Conservation (phyloP, 2,329 filamentous ascomycete genomes). For the Aspergillus ruber region DNA sequence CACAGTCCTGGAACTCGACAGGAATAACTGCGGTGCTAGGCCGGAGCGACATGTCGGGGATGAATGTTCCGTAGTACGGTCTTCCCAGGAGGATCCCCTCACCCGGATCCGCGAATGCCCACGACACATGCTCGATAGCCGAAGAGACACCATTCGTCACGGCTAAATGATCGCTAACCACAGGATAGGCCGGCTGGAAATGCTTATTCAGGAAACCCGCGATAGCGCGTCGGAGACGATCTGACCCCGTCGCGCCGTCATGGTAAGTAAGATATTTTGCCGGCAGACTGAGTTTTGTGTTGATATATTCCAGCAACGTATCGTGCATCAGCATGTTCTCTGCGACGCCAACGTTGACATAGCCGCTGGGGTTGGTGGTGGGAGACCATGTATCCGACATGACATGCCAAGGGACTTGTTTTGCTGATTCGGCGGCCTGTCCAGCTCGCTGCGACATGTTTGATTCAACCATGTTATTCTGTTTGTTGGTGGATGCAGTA, state of each 20-base stretch:
- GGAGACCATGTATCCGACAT: constrained; percentile 42
- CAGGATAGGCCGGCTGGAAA: constrained; percentile 19
- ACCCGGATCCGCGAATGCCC: constrained; percentile 26
- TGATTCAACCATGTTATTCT: not conserved
- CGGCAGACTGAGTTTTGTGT: constrained; percentile 31
- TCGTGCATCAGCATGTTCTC: constrained; percentile 50
- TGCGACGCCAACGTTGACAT: constrained; percentile 47
- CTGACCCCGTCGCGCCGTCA: constrained; percentile 27
- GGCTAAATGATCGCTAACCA: constrained; percentile 23
- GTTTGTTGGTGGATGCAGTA: not conserved
- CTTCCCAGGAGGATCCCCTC: constrained; percentile 31
- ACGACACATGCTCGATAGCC: constrained; percentile 30
- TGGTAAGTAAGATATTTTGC: constrained; percentile 32
- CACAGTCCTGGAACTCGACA: constrained; percentile 40
- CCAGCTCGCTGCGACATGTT: not conserved
- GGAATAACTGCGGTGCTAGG: constrained; percentile 38
- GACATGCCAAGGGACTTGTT: constrained; percentile 37
- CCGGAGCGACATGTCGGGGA: constrained; percentile 40
- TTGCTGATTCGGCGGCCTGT: not conserved
- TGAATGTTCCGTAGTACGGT: constrained; percentile 44
- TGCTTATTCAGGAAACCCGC: constrained; percentile 27
- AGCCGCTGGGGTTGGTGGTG: constrained; percentile 32
- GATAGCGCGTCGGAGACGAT: constrained; percentile 19
- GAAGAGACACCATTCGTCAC: constrained; percentile 31
- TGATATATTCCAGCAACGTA: constrained; percentile 37